Percentiles rank a stretch among this genome's conserved stretches.
Evolutionary conservation across 768 basidiomycete genomes (phyloP).

Genomic region (Royoungia palumana): DNA sequence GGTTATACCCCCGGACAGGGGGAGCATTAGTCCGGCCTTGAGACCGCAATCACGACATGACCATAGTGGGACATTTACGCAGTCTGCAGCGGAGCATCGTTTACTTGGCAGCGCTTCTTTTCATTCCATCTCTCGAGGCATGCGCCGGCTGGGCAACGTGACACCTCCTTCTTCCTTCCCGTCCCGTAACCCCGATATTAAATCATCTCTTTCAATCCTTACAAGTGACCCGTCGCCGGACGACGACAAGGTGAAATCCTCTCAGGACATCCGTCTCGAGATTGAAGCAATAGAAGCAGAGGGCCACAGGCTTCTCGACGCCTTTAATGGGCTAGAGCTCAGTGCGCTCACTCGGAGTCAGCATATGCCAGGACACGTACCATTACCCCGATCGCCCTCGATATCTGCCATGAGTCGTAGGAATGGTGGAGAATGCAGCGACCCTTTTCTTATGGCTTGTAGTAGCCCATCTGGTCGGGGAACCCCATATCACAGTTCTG

Average conservation of each 20-base stretch:
- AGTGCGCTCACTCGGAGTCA: slow-evolving; percentile 51
- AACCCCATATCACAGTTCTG: slow-evolving; percentile 33
- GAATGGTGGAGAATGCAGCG: slow-evolving; percentile 25
- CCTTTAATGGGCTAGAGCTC: slow-evolving; percentile 76
- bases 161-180: slow-evolving; percentile 60
- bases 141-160: slow-evolving; percentile 39
- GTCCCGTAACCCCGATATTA: slow-evolving; percentile 32
- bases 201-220: slow-evolving; percentile 33
- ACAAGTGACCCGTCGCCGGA: slow-evolving; percentile 40
- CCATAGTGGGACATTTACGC: slow-evolving; percentile 41
- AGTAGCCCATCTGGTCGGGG: slow-evolving; percentile 28
- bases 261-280: slow-evolving; percentile 61
- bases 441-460: slow-evolving; percentile 24
- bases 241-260: slow-evolving; percentile 56
- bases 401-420: slow-evolving; percentile 25
- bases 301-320: slow-evolving; percentile 66
- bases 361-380: slow-evolving; percentile 17
- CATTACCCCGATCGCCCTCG: slow-evolving; percentile 29
- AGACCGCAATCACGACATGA: slow-evolving; percentile 38
- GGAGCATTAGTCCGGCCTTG: slow-evolving; percentile 16
- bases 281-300: slow-evolving; percentile 71
- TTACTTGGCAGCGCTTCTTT: slow-evolving; percentile 26
- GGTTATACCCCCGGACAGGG: slow-evolving; percentile 46
- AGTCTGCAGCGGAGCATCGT: slow-evolving; percentile 35
- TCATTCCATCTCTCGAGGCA: slow-evolving; percentile 44